Conservation (phyloP, 2,329 filamentous ascomycete genomes). For the Elsinoe necatrix region DNA sequence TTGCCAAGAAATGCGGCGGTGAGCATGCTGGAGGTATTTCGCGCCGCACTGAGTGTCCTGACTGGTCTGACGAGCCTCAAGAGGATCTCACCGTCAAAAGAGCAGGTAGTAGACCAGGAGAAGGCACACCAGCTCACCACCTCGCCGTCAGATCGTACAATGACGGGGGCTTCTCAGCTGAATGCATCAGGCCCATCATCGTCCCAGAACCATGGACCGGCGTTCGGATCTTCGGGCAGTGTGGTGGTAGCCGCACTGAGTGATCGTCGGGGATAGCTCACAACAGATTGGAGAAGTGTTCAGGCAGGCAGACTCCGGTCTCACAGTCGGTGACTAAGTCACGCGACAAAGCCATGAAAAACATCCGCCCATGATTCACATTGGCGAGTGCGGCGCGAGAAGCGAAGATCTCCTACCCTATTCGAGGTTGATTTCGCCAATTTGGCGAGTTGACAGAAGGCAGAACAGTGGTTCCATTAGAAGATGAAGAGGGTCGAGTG, state of each 20-base stretch:
- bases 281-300: not conserved
- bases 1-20: constrained; percentile 1
- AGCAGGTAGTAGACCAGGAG: too few relatives aligned
- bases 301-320: not conserved
- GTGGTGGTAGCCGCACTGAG: not conserved
- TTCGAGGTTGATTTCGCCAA: not conserved
- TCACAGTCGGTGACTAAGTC: too few relatives aligned
- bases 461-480: not conserved
- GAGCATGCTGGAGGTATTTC: not conserved
- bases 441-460: not conserved
- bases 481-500: not conserved
- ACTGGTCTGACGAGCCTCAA: not conserved
- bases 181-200: not conserved
- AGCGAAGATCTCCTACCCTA: not conserved
- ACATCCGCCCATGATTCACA: not conserved
- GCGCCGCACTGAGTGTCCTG: not conserved
- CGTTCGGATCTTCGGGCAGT: not conserved
- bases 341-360: not conserved
- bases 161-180: not conserved
- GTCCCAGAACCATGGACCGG: not conserved
- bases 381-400: not conserved
- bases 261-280: not conserved
- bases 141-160: not conserved
- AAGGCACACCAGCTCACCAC: not conserved
- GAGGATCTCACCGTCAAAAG: not conserved